Evolutionary conservation across 768 basidiomycete species (phyloP), one percentile per base, ranked within the genome.

Genomic region (Boletus vinaceobasis): DNA sequence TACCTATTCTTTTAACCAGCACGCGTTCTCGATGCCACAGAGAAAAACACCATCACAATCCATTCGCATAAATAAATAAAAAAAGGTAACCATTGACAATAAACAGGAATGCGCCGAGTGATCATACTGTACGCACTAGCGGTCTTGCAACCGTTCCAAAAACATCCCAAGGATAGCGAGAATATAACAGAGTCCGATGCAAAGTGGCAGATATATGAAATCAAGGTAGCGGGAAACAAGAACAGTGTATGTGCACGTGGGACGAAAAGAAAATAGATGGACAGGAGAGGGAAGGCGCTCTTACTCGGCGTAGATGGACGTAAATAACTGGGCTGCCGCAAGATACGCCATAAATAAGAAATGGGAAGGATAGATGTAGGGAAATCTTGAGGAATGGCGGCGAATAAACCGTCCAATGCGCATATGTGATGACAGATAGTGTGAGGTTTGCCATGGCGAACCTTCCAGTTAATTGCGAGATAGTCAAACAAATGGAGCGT

Each of bases 401-500:
- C 47, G 31, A 56, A 59, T 50, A 58, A 60, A 67, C 62, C 63
- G 69, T 70, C 66, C 69, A 61, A 64, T 65, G 59, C 53, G 46
- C 65, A 63, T 46, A 59, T 57, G 60, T 60, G 56, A 61, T 64
- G 52, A 70, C 64, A 70, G 66, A 64, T 66, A 33, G 47, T 45
- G 48, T 27, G 50, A 58, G 43, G 52, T 26, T 61, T 59, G 56
- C 50, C 31, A 35, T 50, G 44, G 43, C 44, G 32, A 56, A 55
- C 37, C 52, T 43, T 59, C 43, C 38, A 40, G 49, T 47, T 52
- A 43, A 64, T 59, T 59, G 59, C 51, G 55, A 55, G 49, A 62
- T 61, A 42, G 62, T 69, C 60, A 62, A 64, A 66, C 64, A 70
- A 68, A 68, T 68, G 60, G 62, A 65, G 61, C 60, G 65, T 68